These are phyloP conservation scores for Sherardia arvensis DNA, from an alignment of 257 asterid species.

Conservation along the genomic window DNA sequence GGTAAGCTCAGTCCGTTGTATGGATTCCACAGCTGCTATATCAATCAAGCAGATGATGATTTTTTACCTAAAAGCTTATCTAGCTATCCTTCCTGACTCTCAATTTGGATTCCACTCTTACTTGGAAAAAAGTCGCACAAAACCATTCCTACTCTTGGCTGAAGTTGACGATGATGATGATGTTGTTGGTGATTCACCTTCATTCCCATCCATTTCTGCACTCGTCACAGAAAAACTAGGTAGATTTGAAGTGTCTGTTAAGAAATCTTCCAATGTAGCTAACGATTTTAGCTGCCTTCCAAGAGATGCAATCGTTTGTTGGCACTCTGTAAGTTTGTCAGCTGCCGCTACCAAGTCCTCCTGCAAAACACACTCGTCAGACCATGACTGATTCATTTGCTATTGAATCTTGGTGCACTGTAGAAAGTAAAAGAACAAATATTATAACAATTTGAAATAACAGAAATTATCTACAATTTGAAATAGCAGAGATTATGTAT, in stretches of 20 bases:
- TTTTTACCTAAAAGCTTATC: neutral
- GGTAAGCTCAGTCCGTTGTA: too few relatives aligned
- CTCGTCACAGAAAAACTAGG: slow-evolving; percentile 36
- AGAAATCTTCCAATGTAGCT: slow-evolving; percentile 76
- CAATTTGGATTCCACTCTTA: slow-evolving; percentile 36
- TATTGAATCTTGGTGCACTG: neutral
- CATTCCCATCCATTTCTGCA: slow-evolving; percentile 33
- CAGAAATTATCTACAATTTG: neutral
- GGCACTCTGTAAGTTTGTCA: slow-evolving; percentile 78
- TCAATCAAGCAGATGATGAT: neutral
- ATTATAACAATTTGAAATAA: neutral
- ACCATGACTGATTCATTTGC: neutral
- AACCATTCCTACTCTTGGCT: slow-evolving; percentile 42
- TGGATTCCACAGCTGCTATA: slow-evolving; percentile 3
- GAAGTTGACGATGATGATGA: slow-evolving; percentile 23
- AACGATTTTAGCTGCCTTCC: slow-evolving; percentile 73
- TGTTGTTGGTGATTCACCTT: slow-evolving; percentile 31
- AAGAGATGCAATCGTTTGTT: slow-evolving; percentile 71
- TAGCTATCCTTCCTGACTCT: slow-evolving; percentile 22
- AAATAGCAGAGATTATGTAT: neutral
- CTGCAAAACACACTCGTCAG: slow-evolving; percentile 22
- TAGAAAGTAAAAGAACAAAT: neutral
- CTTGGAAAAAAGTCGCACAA: slow-evolving; percentile 48
- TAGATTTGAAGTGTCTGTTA: slow-evolving; percentile 57
- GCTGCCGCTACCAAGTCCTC: slow-evolving; percentile 68